Evolutionary conservation across 352 stramenopile species (phyloP), one percentile per base, ranked within the genome.

Genomic region (Globisporangium nodosum): DNA sequence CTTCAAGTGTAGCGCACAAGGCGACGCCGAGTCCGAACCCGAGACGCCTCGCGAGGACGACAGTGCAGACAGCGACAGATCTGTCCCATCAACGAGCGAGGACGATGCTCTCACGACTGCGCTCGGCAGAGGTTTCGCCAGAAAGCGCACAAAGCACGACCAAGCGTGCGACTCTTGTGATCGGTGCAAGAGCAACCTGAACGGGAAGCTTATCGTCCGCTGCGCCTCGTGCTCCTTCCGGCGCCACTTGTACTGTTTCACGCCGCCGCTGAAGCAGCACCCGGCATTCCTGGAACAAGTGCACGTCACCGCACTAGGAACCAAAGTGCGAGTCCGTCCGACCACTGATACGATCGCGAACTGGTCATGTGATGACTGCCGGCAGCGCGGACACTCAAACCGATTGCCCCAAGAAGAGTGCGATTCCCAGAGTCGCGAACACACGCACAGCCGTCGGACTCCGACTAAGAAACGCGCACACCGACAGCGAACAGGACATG

Each of bases 221-320:
- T 91, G 81, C 30, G 56, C 61, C 7, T 58, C 47, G 16, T 91
- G 81, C 52, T 51, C 65, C 3, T 88, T 89, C 52, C 63, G 70
- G 0, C 77, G 76, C 24, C 81, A 89, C 54, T 56, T 89, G 15
- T 91, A 88, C 55, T 91, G 81, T 52, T 91, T 89, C 20, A 64
- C 67, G 12, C 81, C 81, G 5, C 76, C 78, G 42, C 64, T 85
- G 16, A 76, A 77, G 54, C 73, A 91, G 27, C 78, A 91, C 35
- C 81, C 78, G 4, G 75, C 66, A 12, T 69, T 79, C 11, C 35
- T 50, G 11, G 53, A 73, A 20, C 59, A 59, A 11, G 52, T 69
- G 31, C 20, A 59, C 7, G 30, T 52, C 27, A 57, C 60, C 1
- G 15, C 46, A 0, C 46, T 39, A n/a, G 52, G 52, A 27, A 60